Conservation (phyloP, 768 basidiomycete species). For the Suillus subluteus region DNA sequence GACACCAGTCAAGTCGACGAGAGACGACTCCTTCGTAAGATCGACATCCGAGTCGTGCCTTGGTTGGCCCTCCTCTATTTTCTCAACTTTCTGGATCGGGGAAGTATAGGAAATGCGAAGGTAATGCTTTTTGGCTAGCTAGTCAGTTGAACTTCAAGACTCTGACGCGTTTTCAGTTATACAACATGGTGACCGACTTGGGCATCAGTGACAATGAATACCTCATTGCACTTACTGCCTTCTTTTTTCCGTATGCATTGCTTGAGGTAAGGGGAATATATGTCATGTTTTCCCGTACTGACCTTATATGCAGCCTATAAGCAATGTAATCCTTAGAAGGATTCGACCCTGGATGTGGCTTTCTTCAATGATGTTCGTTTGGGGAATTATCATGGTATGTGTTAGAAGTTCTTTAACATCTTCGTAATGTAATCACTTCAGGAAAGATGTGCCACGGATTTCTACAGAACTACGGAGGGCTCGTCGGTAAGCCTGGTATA, state of each 20-base stretch:
- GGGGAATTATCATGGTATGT: slow-evolving; percentile 47
- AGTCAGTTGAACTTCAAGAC: neutral
- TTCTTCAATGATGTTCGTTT: slow-evolving; percentile 44
- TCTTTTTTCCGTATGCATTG: slow-evolving; percentile 75
- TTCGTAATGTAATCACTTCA: neutral
- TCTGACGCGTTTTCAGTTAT: slow-evolving; percentile 45
- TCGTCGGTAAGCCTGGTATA: slow-evolving; percentile 49
- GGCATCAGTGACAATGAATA: slow-evolving; percentile 67
- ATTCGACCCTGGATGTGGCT: slow-evolving; percentile 72
- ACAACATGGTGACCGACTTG: slow-evolving; percentile 58
- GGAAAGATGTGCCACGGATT: slow-evolving; percentile 65
- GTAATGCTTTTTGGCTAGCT: slow-evolving; percentile 36
- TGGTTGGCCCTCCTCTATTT: slow-evolving; percentile 78
- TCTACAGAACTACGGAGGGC: slow-evolving; percentile 59
- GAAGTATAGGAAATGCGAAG: slow-evolving; percentile 75
- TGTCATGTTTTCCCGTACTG: neutral
- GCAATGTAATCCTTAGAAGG: slow-evolving; percentile 61
- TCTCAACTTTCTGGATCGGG: slow-evolving; percentile 68
- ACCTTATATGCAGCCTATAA: slow-evolving; percentile 49
- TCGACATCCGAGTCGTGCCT: slow-evolving; percentile 72
- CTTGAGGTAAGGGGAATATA: slow-evolving; percentile 55
- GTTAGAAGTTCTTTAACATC: neutral
- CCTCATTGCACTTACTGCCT: slow-evolving; percentile 68
- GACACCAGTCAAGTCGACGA: slow-evolving; percentile 59
- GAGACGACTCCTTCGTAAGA: slow-evolving; percentile 54